Percentiles rank a stretch among this genome's conserved stretches.
Conservation (phyloP, 2,329 filamentous ascomycete genomes). For the Arthroderma sp. region DNA sequence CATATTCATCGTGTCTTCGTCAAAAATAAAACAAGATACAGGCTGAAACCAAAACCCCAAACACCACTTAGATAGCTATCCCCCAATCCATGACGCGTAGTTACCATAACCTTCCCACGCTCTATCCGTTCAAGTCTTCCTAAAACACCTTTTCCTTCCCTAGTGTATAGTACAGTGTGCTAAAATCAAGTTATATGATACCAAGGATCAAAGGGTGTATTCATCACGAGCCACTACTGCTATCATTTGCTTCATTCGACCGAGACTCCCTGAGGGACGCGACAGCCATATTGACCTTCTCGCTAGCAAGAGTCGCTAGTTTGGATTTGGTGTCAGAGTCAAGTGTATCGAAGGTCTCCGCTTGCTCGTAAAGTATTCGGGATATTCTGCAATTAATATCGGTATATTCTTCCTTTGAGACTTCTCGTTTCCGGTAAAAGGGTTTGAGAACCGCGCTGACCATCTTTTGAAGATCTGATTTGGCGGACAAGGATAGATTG, state of each 20-base stretch:
- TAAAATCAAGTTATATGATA: no score
- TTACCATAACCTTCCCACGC: no score
- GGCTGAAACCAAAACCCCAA: no score
- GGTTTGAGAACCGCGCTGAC: conserved; percentile 73
- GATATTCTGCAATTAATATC: conserved; percentile 84
- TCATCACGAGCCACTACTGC: conserved; percentile 7
- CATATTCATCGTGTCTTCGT: no score
- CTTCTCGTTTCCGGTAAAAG: conserved; percentile 62
- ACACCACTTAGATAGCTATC: no score
- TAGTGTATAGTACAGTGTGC: no score
- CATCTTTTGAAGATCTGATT: conserved; percentile 77
- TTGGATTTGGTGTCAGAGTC: conserved; percentile 52
- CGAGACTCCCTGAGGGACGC: conserved; percentile 20
- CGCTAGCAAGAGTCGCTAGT: conserved; percentile 63
- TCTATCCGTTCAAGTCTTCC: no score
- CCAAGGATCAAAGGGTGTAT: background rate
- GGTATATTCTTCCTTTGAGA: conserved; percentile 83
- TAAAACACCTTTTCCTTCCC: no score
- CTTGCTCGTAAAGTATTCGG: conserved; percentile 65
- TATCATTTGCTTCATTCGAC: conserved; percentile 10
- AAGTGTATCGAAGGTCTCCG: conserved; percentile 38
- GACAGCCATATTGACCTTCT: conserved; percentile 67
- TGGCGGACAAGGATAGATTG: conserved; percentile 63
- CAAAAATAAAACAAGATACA: no score
- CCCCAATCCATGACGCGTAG: no score